These are phyloP conservation scores for Gomphus bonarii DNA, from an alignment of 1,284 basidiomycete genomes.

Conservation along the genomic window DNA sequence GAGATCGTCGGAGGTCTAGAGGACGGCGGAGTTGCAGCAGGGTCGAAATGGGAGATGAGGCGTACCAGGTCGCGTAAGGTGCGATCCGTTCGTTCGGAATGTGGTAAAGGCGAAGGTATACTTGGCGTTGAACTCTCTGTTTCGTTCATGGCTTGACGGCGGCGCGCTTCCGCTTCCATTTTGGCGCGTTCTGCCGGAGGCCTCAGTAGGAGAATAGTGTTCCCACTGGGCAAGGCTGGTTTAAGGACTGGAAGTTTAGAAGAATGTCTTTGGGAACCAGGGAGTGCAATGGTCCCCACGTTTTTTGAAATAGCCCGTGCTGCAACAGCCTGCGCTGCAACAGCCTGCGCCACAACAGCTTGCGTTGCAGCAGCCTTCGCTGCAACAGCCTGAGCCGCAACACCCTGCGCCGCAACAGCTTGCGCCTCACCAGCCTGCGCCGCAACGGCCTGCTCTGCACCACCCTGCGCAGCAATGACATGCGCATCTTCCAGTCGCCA, in stretches of 20 bases:
- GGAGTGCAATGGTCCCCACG: slow-evolving; percentile 93
- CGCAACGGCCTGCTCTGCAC: too few species aligned
- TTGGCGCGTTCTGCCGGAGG: slow-evolving; percentile 2
- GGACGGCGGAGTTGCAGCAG: not conserved
- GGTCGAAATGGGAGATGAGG: slow-evolving; percentile 9
- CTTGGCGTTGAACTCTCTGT: not conserved
- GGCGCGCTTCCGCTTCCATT: not conserved
- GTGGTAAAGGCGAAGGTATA: not conserved
- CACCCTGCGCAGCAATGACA: too few species aligned
- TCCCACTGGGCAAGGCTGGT: slow-evolving; percentile 50
- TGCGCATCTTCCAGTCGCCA: slow-evolving; percentile 25
- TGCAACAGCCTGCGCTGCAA: too few species aligned
- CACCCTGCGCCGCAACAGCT: too few species aligned
- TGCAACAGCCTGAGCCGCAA: too few species aligned
- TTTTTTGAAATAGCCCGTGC: slow-evolving; percentile 49
- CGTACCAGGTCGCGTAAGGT: slow-evolving; percentile 7
- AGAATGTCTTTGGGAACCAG: slow-evolving; percentile 70
- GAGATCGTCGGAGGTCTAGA: not conserved
- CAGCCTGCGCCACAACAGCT: too few species aligned
- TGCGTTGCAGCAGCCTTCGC: too few species aligned
- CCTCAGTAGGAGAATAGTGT: not conserved
- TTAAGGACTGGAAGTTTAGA: slow-evolving; percentile 71
- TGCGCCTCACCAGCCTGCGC: too few species aligned
- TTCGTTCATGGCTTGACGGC: not conserved
- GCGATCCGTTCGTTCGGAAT: not conserved